phyloP scores from a whole-genome alignment of 306 rosid species.

The Trifolium pratense region DNA sequence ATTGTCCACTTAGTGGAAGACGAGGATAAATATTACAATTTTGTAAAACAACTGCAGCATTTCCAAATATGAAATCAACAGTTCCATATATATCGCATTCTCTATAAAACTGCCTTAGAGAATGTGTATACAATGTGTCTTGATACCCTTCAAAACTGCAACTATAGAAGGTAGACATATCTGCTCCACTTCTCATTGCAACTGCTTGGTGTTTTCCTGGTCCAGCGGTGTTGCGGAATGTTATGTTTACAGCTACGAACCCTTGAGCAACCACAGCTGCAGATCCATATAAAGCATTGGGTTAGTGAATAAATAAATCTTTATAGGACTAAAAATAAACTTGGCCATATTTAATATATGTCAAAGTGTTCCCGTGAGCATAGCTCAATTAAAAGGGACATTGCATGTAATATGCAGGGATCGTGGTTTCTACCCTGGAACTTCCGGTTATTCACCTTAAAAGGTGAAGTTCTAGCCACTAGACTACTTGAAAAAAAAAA shows the following conservation, averaged over 20 bases:
- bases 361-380: no score
- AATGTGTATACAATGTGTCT: slow-evolving; percentile 57
- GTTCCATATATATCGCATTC: slow-evolving; percentile 63
- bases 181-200: slow-evolving; percentile 55
- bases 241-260: slow-evolving; percentile 60
- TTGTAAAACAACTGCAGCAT: slow-evolving; percentile 52
- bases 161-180: slow-evolving; percentile 51
- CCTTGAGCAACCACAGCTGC: slow-evolving; percentile 76
- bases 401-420: no score
- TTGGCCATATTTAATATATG: no score
- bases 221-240: slow-evolving; percentile 57
- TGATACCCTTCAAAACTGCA: slow-evolving; percentile 66
- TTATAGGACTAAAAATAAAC: no score
- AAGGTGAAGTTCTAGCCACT: no score
- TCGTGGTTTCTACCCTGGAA: no score
- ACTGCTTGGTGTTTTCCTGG: slow-evolving; percentile 59
- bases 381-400: no score
- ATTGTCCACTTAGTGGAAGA: slow-evolving; percentile 46
- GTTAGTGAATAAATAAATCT: neutral
- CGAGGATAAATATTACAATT: slow-evolving; percentile 57
- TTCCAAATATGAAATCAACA: slow-evolving; percentile 59
- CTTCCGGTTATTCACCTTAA: no score
- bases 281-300: neutral
- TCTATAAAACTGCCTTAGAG: slow-evolving; percentile 55
- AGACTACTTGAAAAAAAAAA: no score